phyloP scores from a whole-genome alignment of 140 eudicot species.

The Anethum foeniculum region DNA sequence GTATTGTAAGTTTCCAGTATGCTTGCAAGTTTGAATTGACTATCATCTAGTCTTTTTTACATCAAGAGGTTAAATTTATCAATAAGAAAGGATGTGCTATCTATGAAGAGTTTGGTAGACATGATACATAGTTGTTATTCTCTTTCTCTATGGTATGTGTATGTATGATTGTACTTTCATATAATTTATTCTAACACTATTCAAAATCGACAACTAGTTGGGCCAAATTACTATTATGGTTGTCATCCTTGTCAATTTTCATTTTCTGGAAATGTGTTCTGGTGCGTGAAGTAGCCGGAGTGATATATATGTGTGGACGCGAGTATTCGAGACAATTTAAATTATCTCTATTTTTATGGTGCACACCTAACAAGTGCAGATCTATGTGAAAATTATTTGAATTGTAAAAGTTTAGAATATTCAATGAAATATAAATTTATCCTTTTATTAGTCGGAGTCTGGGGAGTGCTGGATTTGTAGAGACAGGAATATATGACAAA shows the following conservation, averaged over 20 bases:
- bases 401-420: neutral
- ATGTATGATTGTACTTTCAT: neutral
- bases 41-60: neutral
- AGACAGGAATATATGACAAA: neutral
- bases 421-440: neutral
- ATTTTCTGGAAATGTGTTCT: neutral
- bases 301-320: neutral
- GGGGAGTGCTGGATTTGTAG: neutral
- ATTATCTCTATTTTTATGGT: too few species aligned
- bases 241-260: neutral
- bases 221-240: neutral
- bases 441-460: neutral
- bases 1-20: neutral
- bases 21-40: constrained; percentile 1
- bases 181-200: neutral
- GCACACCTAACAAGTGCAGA: neutral
- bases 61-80: neutral
- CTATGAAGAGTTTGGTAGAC: neutral
- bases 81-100: neutral
- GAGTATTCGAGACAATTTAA: neutral
- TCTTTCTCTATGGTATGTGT: too few species aligned
- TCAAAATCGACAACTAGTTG: neutral
- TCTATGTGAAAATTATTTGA: neutral
- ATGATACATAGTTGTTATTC: neutral
- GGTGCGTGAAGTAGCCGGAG: neutral